A percentile compares a stretch with the other conserved stretches of the same genome.
phyloP scores from a whole-genome alignment of 2,329 filamentous ascomycete species.

The Pezicula radicicola region DNA sequence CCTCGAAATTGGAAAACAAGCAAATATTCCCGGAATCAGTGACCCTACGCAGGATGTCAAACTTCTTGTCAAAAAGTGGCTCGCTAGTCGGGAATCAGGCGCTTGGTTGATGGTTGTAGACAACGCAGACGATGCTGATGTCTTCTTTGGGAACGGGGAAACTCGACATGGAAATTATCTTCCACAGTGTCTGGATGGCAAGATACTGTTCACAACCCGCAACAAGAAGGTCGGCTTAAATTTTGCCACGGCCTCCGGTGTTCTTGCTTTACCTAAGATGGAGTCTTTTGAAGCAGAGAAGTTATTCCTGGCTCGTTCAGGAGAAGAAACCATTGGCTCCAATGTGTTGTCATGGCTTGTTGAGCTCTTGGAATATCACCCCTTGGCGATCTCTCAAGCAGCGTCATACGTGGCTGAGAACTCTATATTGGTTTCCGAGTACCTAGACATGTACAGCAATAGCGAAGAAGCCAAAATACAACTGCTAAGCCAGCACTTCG shows the following conservation, averaged over 20 bases:
- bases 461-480: slow-evolving; percentile 1
- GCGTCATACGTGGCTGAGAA: slow-evolving; percentile 3
- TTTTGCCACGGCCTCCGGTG: not conserved
- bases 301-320: slow-evolving; percentile 7
- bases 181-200: not conserved
- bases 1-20: not conserved
- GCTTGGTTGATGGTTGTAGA: slow-evolving; percentile 33
- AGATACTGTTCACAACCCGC: slow-evolving; percentile 5
- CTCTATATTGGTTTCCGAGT: not conserved
- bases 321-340: not conserved
- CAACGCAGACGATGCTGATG: slow-evolving; percentile 27
- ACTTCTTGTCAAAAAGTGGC: not conserved
- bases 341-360: not conserved
- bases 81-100: not conserved
- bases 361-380: slow-evolving; percentile 1
- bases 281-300: not conserved
- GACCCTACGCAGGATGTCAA: not conserved
- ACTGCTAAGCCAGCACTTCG: slow-evolving; percentile 6
- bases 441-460: not conserved
- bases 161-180: not conserved
- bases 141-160: not conserved
- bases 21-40: not conserved
- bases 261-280: not conserved
- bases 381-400: slow-evolving; percentile 4
- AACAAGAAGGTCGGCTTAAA: not conserved